Percentiles rank a stretch among this genome's conserved stretches.
These are phyloP conservation scores for Didymella pomorum DNA, from an alignment of 2,329 filamentous ascomycete species.

Conservation along the genomic window DNA sequence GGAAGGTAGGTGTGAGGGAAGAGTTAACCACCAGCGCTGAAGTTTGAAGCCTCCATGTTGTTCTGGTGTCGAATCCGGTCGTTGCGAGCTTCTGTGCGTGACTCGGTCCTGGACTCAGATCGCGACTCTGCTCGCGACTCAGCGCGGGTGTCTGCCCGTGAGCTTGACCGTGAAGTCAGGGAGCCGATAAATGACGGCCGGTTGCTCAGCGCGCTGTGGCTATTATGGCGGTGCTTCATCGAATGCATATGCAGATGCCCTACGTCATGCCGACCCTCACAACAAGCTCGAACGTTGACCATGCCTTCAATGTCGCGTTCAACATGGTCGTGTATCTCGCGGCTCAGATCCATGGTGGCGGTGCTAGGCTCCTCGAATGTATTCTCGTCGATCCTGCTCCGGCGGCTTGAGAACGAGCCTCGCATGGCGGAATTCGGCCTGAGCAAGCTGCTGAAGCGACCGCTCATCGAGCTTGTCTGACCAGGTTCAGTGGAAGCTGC, in stretches of 20 bases:
- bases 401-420: constrained; percentile 60
- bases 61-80: constrained; percentile 34
- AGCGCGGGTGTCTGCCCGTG: constrained; percentile 38
- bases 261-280: constrained; percentile 78
- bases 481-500: constrained; percentile 44
- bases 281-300: constrained; percentile 96
- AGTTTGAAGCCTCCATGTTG: constrained; percentile 40
- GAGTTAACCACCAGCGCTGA: constrained; percentile 39
- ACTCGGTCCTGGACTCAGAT: constrained; percentile 20
- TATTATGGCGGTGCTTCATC: constrained; percentile 42
- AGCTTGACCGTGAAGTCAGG: constrained; percentile 47
- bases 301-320: constrained; percentile 79
- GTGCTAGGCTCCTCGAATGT: constrained; percentile 68
- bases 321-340: constrained; percentile 78
- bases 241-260: constrained; percentile 52
- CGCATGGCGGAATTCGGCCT: constrained; percentile 54
- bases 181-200: constrained; percentile 44
- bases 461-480: constrained; percentile 54
- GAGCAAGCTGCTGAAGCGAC: constrained; percentile 56
- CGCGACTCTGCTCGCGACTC: constrained; percentile 25
- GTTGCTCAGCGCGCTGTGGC: constrained; percentile 33
- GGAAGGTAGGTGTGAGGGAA: constrained; percentile 20
- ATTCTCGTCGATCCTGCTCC: constrained; percentile 51
- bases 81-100: constrained; percentile 35
- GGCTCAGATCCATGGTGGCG: constrained; percentile 76